Conservation (phyloP, 352 stramenopile genomes). For the Globisporangium uncinulatum region DNA sequence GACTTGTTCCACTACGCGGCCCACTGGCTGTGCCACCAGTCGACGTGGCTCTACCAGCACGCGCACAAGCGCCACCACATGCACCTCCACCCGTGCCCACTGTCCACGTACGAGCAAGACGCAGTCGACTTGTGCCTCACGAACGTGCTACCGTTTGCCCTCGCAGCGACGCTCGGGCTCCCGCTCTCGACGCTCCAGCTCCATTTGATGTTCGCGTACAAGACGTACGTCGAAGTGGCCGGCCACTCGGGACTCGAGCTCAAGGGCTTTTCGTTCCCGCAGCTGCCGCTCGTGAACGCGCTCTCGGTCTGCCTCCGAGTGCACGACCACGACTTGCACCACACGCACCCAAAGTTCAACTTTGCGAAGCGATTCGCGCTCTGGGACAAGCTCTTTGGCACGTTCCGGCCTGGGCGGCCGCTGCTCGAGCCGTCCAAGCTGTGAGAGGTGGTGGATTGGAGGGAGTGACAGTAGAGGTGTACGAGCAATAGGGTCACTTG, state of each 20-base stretch:
- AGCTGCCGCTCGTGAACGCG: slow-evolving; percentile 64
- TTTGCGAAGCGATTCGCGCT: slow-evolving; percentile 87
- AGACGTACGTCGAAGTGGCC: slow-evolving; percentile 86
- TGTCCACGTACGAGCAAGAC: slow-evolving; percentile 85
- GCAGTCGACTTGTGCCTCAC: slow-evolving; percentile 65
- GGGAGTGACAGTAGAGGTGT: neutral
- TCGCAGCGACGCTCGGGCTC: slow-evolving; percentile 37
- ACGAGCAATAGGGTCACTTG: neutral
- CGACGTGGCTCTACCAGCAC: slow-evolving; percentile 66
- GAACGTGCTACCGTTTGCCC: slow-evolving; percentile 67
- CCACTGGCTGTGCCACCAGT: slow-evolving; percentile 69
- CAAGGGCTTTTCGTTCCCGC: slow-evolving; percentile 83
- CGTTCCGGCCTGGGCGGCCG: slow-evolving; percentile 41
- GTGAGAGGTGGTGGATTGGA: neutral
- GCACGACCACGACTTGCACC: slow-evolving; percentile 83
- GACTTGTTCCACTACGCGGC: slow-evolving; percentile 82
- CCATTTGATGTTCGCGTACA: slow-evolving; percentile 83
- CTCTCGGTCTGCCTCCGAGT: slow-evolving; percentile 58
- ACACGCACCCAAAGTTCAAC: slow-evolving; percentile 79
- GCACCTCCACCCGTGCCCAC: slow-evolving; percentile 65
- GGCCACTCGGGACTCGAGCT: slow-evolving; percentile 77
- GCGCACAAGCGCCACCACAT: slow-evolving; percentile 83
- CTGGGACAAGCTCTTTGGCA: slow-evolving; percentile 83
- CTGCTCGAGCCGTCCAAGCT: slow-evolving; percentile 2
- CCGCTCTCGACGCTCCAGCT: slow-evolving; percentile 53